Evolutionary conservation across 2,329 filamentous ascomycete genomes (phyloP).

Genomic region (Phialophora tarda): DNA sequence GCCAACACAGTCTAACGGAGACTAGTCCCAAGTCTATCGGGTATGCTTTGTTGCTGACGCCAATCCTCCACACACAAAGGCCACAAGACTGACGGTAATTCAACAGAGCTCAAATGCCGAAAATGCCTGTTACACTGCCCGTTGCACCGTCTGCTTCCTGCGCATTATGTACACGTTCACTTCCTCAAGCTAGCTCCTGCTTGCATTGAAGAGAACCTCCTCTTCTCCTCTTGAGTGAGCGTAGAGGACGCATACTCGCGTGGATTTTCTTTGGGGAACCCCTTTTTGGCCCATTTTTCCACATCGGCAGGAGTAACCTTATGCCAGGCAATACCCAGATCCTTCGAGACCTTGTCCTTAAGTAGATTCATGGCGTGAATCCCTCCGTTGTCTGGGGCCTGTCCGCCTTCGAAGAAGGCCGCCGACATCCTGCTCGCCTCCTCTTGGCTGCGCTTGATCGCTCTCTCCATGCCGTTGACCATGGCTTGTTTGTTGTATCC

Average conservation of each 20-base stretch:
- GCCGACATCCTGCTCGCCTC: conserved; percentile 13
- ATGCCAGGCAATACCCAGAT: conserved; percentile 31
- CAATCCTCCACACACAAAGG: background rate
- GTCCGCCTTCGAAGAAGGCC: conserved; percentile 16
- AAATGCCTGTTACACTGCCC: background rate
- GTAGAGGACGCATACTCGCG: background rate
- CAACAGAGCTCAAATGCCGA: background rate
- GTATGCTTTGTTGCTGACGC: background rate
- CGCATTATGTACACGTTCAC: background rate
- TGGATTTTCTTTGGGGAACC: conserved; percentile 14
- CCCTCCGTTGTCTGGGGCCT: conserved; percentile 5
- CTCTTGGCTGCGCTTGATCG: background rate
- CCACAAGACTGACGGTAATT: background rate
- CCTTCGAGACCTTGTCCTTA: conserved; percentile 30
- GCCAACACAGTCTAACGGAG: too few relatives aligned
- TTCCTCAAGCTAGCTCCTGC: background rate
- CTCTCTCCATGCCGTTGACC: background rate
- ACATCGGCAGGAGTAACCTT: conserved; percentile 22
- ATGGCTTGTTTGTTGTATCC: conserved; percentile 13
- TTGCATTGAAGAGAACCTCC: background rate
- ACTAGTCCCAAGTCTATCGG: background rate
- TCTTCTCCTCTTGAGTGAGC: conserved; percentile 1
- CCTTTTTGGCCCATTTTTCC: conserved; percentile 24
- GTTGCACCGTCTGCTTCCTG: background rate
- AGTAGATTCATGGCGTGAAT: background rate